Conservation (phyloP, 768 basidiomycete species). For the Infundibulicybe gibba region DNA sequence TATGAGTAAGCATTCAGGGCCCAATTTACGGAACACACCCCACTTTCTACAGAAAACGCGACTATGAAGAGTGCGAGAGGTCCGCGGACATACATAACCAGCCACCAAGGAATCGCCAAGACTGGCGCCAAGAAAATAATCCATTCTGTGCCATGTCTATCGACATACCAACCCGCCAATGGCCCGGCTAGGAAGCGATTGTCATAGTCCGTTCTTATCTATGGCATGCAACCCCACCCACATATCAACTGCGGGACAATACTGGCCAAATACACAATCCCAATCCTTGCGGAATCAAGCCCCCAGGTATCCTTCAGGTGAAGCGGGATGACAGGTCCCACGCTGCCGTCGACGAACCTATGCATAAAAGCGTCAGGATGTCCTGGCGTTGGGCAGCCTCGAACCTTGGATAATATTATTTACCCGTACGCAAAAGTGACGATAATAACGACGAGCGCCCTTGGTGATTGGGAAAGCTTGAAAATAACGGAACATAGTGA, state of each 20-base stretch:
- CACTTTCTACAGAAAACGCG: slow-evolving; percentile 52
- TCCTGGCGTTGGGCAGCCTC: no score
- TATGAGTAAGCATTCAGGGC: background rate
- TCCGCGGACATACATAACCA: slow-evolving; percentile 42
- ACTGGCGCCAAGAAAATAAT: slow-evolving; percentile 43
- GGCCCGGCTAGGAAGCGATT: slow-evolving; percentile 44
- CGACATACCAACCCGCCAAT: slow-evolving; percentile 54
- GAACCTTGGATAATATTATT: background rate
- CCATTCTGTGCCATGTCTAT: slow-evolving; percentile 55
- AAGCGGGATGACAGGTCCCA: slow-evolving; percentile 57
- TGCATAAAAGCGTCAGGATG: background rate
- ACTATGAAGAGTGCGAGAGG: slow-evolving; percentile 46
- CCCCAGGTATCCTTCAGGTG: slow-evolving; percentile 48
- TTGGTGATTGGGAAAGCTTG: slow-evolving; percentile 38
- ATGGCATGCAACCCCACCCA: slow-evolving; percentile 20
- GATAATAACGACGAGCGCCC: slow-evolving; percentile 43
- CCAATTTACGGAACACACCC: slow-evolving; percentile 11
- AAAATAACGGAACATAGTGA: slow-evolving; percentile 39
- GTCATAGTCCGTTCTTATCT: slow-evolving; percentile 3
- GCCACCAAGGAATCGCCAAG: slow-evolving; percentile 63
- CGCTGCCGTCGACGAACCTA: slow-evolving; percentile 44
- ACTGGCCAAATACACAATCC: slow-evolving; percentile 64
- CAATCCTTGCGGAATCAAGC: slow-evolving; percentile 47
- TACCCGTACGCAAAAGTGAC: slow-evolving; percentile 55
- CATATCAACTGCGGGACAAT: slow-evolving; percentile 65